Evolutionary conservation across 192 early-diverging fungal genomes (phyloP).

Genomic region (Umbelopsis ramanniana): DNA sequence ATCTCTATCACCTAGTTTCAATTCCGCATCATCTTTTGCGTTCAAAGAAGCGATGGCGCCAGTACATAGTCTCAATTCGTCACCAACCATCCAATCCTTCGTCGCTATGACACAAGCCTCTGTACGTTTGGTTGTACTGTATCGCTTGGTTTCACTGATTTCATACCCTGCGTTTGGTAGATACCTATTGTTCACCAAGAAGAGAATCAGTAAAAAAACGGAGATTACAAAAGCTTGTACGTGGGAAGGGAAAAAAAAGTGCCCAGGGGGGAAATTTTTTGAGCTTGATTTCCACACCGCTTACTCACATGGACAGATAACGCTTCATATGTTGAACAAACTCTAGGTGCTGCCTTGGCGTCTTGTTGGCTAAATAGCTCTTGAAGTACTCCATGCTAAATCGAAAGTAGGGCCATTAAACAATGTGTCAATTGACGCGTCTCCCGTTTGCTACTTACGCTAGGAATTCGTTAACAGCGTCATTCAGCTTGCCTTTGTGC

Average conservation of each 20-base stretch:
- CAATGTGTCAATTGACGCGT: not conserved
- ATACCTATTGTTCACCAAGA: slow-evolving; percentile 41
- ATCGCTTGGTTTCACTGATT: slow-evolving; percentile 56
- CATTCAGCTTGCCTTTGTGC: slow-evolving; percentile 35
- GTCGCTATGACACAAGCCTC: slow-evolving; percentile 64
- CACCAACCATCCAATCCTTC: slow-evolving; percentile 49
- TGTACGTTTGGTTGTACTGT: slow-evolving; percentile 42
- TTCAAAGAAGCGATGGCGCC: slow-evolving; percentile 56
- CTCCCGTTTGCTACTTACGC: slow-evolving; percentile 37
- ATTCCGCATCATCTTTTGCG: slow-evolving; percentile 50
- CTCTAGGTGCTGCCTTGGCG: slow-evolving; percentile 39
- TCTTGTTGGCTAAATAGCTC: slow-evolving; percentile 35
- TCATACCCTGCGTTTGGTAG: slow-evolving; percentile 60
- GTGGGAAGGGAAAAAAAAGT: slow-evolving; percentile 8
- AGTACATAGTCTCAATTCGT: slow-evolving; percentile 53
- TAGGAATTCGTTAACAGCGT: slow-evolving; percentile 48
- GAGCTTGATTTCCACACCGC: slow-evolving; percentile 1
- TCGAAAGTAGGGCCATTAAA: not conserved
- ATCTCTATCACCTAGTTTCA: slow-evolving; percentile 52
- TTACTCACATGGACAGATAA: slow-evolving; percentile 40
- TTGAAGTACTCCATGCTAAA: slow-evolving; percentile 46
- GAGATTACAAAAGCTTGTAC: slow-evolving; percentile 17
- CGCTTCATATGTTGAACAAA: slow-evolving; percentile 50
- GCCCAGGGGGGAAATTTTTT: no score
- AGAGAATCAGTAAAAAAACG: not conserved